phyloP scores from a whole-genome alignment of 306 rosid genomes.

The Glycine latifolia region DNA sequence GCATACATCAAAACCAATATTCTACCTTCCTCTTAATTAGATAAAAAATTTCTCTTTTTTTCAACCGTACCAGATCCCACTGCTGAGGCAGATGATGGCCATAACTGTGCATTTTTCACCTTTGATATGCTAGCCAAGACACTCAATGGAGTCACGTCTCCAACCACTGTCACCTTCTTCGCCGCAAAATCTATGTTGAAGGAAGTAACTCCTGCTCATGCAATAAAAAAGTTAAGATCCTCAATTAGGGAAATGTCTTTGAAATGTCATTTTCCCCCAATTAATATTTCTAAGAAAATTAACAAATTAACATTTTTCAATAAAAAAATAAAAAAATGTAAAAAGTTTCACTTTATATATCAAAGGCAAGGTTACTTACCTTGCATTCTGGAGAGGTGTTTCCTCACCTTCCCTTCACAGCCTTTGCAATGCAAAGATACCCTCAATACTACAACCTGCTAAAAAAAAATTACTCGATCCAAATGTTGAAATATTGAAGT shows the following conservation, averaged over 20 bases:
- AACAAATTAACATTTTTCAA: too few species aligned
- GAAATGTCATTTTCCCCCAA: not conserved
- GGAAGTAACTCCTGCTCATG: constrained; percentile 78
- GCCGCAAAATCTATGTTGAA: constrained; percentile 88
- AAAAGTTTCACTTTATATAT: not conserved
- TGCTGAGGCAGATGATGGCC: constrained; percentile 58
- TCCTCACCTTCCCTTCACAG: constrained; percentile 92
- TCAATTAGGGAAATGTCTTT: constrained; percentile 2
- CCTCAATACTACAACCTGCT: constrained; percentile 85
- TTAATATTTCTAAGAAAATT: too few species aligned
- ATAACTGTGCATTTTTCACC: constrained; percentile 92
- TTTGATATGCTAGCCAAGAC: constrained; percentile 85
- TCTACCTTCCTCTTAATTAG: constrained; percentile 20
- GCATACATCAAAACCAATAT: constrained; percentile 10
- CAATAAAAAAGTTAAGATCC: constrained; percentile 1
- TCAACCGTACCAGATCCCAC: constrained; percentile 47
- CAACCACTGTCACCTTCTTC: constrained; percentile 89
- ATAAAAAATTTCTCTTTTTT: constrained; percentile 45
- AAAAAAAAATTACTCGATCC: constrained; percentile 6
- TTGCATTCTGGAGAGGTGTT: constrained; percentile 93
- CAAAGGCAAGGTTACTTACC: constrained; percentile 50
- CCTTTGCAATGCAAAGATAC: constrained; percentile 97
- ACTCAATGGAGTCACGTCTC: constrained; percentile 76
- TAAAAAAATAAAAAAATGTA: not conserved
- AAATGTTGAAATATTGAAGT: not conserved